phyloP scores from a whole-genome alignment of 345 rosid genomes.

The Populus alba region DNA sequence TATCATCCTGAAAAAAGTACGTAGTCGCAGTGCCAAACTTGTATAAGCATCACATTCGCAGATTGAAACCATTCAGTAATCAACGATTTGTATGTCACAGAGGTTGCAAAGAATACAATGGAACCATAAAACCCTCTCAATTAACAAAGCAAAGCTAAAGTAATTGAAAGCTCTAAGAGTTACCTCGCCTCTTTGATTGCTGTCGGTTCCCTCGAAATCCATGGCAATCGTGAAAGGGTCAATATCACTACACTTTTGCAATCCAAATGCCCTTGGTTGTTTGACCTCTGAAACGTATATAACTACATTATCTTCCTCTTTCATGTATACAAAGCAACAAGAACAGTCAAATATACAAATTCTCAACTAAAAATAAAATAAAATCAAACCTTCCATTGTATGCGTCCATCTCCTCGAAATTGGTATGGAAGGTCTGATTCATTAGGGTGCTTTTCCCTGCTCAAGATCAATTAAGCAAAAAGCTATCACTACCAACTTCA shows the following conservation, averaged over 20 bases:
- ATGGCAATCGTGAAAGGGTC: conserved; percentile 69
- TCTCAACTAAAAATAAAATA: not conserved
- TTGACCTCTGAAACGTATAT: not conserved
- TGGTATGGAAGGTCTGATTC: too few species aligned
- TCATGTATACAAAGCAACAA: too few species aligned
- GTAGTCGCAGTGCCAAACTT: not conserved
- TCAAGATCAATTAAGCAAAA: too few species aligned
- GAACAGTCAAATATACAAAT: not conserved
- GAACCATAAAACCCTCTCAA: not conserved
- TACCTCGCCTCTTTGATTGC: conserved; percentile 89
- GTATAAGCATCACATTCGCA: too few species aligned
- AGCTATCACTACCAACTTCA: too few species aligned
- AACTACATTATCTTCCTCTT: too few species aligned
- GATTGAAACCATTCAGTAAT: too few species aligned
- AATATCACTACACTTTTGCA: conserved; percentile 37
- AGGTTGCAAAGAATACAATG: not conserved
- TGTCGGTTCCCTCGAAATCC: conserved; percentile 88
- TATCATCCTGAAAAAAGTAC: conserved; percentile 59
- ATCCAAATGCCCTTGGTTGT: not conserved
- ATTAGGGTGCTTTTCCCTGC: too few species aligned
- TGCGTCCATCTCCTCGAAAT: too few species aligned
- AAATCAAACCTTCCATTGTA: too few species aligned
- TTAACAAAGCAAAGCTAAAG: not conserved
- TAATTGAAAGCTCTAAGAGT: not conserved
- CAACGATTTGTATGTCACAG: not conserved